These are phyloP conservation scores for Cyberlindnera meyerae DNA, from an alignment of 805 yeast species.

Conservation along the genomic window DNA sequence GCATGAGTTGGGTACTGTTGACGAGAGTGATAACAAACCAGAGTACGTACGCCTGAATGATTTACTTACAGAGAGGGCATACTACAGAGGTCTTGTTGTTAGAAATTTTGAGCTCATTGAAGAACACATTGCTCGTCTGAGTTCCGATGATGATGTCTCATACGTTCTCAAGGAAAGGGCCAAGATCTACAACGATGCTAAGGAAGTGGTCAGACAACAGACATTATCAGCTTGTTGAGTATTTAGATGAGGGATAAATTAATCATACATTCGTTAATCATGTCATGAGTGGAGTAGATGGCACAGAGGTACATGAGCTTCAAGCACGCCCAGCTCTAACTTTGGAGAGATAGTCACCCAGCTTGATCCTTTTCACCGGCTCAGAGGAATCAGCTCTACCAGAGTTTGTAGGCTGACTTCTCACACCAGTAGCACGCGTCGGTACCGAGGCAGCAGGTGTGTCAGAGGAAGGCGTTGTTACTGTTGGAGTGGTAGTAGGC, in stretches of 20 bases:
- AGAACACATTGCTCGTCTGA: constrained; percentile 9
- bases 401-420: too few species aligned
- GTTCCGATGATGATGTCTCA: constrained; percentile 21
- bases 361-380: constrained; percentile 1
- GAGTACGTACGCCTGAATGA: background rate
- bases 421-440: too few species aligned
- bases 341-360: background rate
- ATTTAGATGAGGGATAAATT: too few species aligned
- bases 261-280: too few species aligned
- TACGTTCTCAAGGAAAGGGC: constrained; percentile 27
- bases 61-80: constrained; percentile 4
- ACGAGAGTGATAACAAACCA: too few species aligned
- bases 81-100: constrained; percentile 5
- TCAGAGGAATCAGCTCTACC: too few species aligned
- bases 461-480: too few species aligned
- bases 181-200: constrained; percentile 26
- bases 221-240: background rate
- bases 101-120: constrained; percentile 16
- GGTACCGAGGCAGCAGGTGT: too few species aligned
- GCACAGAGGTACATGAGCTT: too few species aligned
- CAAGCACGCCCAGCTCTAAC: background rate
- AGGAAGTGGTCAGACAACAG: constrained; percentile 19
- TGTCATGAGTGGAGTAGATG: too few species aligned
- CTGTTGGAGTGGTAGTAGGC: too few species aligned
- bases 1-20: too few species aligned